Evolutionary conservation across 345 rosid genomes (phyloP), one percentile per base, ranked within the genome.

Genomic region (Gossypium ekmanianum): DNA sequence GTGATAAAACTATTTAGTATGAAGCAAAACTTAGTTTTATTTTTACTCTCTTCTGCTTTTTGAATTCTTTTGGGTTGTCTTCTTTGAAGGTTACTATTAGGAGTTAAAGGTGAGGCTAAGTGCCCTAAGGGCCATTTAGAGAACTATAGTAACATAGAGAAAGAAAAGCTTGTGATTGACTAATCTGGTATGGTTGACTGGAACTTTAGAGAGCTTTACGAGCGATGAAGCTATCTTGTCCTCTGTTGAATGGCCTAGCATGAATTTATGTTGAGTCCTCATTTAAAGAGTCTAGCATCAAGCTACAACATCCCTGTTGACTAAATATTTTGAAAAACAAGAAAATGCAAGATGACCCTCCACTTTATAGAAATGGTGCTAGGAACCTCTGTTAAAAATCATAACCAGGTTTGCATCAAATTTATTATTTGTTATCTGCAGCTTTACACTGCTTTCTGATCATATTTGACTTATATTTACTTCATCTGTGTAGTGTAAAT

Each of bases 121-220:
- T 57, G 18, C 24, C 9, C 41, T 13, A 13, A 65, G 55, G 58
- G 39, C 75, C 54, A 39, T 34, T 34, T 20, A 70, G 48, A 54
- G 27, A 27, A 29, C 27, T 10, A 3, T 56, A 48, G 13, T 70
- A 29, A 70, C 26, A 29, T 71, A 66, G 71, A 66, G n/a, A 20
- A 66, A 69, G 45, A 47, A 16, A 54, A 71, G 27, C 61, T 52
- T n/a, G 17, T 18, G 29, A 54, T 65, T 27, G 64, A 71, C 64
- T n/a, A 57, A 18, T 55, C 20, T 20, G 51, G 18, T 7, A 41
- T 57, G 52, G 26, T 56, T 72, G 75, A 20, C 18, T 58, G 51
- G 22, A 57, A 72, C 54, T 22, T 18, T 29, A 20, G 12, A 44
- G 29, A 50, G 27, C 2, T 51, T 69, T 67, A 22, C 13, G 41